Evolutionary conservation across 2,329 filamentous ascomycete genomes (phyloP).

Genomic region (Colletotrichum agaves): DNA sequence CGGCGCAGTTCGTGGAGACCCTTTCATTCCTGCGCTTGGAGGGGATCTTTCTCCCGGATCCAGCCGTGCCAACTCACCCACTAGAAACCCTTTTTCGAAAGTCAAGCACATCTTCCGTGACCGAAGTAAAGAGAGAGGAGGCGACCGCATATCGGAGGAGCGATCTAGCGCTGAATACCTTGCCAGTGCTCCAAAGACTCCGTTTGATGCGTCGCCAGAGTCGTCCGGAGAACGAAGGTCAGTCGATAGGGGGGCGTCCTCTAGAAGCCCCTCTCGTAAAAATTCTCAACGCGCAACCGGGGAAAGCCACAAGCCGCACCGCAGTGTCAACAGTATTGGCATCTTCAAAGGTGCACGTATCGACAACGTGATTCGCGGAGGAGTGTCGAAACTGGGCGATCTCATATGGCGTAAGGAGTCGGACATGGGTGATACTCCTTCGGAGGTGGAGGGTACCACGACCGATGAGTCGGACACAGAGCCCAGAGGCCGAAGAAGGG

Average conservation of each 20-base stretch:
- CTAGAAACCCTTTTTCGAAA: slow-evolving; percentile 67
- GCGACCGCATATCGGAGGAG: slow-evolving; percentile 43
- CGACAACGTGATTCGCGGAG: slow-evolving; percentile 74
- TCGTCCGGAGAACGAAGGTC: slow-evolving; percentile 38
- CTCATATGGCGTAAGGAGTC: slow-evolving; percentile 67
- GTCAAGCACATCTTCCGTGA: slow-evolving; percentile 68
- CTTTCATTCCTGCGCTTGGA: slow-evolving; percentile 68
- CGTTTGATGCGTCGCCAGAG: slow-evolving; percentile 28
- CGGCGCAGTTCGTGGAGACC: slow-evolving; percentile 57
- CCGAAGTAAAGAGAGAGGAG: slow-evolving; percentile 58
- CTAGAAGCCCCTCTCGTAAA: slow-evolving; percentile 52
- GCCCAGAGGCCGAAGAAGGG: slow-evolving; percentile 51
- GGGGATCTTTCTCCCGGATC: slow-evolving; percentile 71
- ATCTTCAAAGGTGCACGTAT: slow-evolving; percentile 84
- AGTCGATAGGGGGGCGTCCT: slow-evolving; percentile 46
- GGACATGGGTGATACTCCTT: slow-evolving; percentile 42
- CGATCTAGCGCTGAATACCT: slow-evolving; percentile 41
- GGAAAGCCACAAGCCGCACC: slow-evolving; percentile 60
- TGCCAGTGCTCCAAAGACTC: slow-evolving; percentile 43
- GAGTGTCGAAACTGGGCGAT: slow-evolving; percentile 67
- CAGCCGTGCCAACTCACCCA: slow-evolving; percentile 73
- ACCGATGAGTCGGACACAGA: slow-evolving; percentile 63
- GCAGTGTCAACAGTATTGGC: slow-evolving; percentile 65
- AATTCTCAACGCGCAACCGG: slow-evolving; percentile 50
- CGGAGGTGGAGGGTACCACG: slow-evolving; percentile 51